phyloP scores from a whole-genome alignment of 176 grass and related monocot genomes.

The Hyparrhenia diplandra region DNA sequence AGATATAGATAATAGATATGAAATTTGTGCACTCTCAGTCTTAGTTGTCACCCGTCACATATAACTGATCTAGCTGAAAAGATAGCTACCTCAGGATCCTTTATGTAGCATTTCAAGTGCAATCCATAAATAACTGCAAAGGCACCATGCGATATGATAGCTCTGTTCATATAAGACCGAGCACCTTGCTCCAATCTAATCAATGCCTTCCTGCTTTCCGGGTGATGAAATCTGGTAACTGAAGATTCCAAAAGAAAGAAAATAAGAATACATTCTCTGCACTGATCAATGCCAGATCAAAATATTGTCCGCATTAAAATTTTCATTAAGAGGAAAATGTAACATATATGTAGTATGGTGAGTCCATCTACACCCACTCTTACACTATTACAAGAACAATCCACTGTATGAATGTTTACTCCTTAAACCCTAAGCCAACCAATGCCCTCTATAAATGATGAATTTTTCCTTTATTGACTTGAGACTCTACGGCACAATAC shows the following conservation, averaged over 20 bases:
- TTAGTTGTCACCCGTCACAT: neutral
- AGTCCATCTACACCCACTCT: neutral
- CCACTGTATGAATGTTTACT: neutral
- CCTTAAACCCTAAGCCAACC: constrained; percentile 5
- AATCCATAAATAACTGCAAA: constrained; percentile 84
- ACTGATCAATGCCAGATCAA: neutral
- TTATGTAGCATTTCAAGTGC: constrained; percentile 80
- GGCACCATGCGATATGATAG: constrained; percentile 53
- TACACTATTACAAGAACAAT: neutral
- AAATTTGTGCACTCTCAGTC: constrained; percentile 5
- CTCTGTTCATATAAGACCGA: constrained; percentile 61
- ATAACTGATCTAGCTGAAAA: constrained; percentile 4
- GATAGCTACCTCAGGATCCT: constrained; percentile 51
- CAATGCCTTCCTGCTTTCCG: constrained; percentile 65
- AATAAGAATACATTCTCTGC: neutral
- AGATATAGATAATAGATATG: neutral
- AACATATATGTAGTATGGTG: neutral
- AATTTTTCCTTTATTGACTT: neutral
- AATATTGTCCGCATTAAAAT: constrained; percentile 13
- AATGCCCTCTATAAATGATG: neutral
- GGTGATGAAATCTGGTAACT: constrained; percentile 71
- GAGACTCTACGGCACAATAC: neutral
- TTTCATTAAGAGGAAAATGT: constrained; percentile 7
- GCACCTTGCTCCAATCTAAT: constrained; percentile 78
- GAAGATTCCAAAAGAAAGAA: constrained; percentile 19